Base-by-base conservation (phyloP, 2,329 filamentous ascomycete genomes). In the Chaetomiaceae sp. region DNA sequence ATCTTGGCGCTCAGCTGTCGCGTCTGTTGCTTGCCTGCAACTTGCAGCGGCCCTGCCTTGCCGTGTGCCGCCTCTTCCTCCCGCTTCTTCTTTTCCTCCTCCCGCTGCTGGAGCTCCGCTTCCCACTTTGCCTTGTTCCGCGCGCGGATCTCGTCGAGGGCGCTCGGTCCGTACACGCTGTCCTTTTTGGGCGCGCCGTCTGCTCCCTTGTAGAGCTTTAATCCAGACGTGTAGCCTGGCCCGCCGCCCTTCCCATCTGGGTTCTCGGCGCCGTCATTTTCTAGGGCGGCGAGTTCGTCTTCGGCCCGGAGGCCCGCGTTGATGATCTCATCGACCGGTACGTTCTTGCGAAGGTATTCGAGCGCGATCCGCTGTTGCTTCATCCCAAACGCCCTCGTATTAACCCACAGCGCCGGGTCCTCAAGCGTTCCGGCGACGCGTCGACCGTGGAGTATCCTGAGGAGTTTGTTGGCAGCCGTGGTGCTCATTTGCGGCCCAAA, bases 361-460 rank as follows among this genome's bases (percentile, higher is more conserved):
- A 86, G 68, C 1, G 75, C 82, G 37, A 62, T 71, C 14, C 67
- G 64, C 14, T 75, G 68, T 54, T 81, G 73, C 1, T 66, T 55
- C 2, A 66, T 49, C 8, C 68, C 67, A 58, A 71, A 83, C 9
- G 65, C 61, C 2, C 67, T 67, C 25, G 79, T 82, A 58, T 81
- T 75, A 23, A 68, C 58, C 32, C 68, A 67, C 43, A 79, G 73
- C 4, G 68, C 70, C 2, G 82, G 82, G 62, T 86, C 82, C 10
- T 81, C 75, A 37, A 86, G 70, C 3, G 82, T 84, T 30, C 83
- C 83, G 7, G 82, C 81, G 20, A 86, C 80, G 36, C 83, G 74
- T 32, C 81, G 76, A 8, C 82, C 83, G 63, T 86, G 83, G 11
- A 85, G 67, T 45, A 85, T 78, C 48, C 73, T 71, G 45, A 86